Evolutionary conservation across 176 grass and related monocot genomes (phyloP).

Genomic region (Elymus sibiricus): DNA sequence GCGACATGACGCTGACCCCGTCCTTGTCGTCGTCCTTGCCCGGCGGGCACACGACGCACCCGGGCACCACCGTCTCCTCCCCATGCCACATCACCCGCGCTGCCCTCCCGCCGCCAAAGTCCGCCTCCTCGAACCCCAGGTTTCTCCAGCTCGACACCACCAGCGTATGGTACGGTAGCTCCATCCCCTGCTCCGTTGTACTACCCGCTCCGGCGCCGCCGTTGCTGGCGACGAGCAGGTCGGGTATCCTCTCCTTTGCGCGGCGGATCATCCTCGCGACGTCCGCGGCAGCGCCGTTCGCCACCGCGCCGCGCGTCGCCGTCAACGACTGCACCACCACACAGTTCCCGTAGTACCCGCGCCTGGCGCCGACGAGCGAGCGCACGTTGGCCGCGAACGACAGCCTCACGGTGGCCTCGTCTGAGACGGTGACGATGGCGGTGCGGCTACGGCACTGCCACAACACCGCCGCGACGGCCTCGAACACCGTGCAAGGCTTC

Average conservation of each 20-base stretch:
- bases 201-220: too few relatives aligned
- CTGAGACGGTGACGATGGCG: not conserved
- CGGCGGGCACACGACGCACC: too few relatives aligned
- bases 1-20: too few relatives aligned
- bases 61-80: too few relatives aligned
- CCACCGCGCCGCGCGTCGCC: not conserved
- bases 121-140: too few relatives aligned
- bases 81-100: too few relatives aligned
- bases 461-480: not conserved
- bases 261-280: constrained; percentile 13
- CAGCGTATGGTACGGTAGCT: too few relatives aligned
- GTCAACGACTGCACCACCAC: not conserved
- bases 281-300: too few relatives aligned
- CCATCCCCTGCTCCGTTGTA: not conserved
- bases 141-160: too few relatives aligned
- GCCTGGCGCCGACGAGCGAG: not conserved
- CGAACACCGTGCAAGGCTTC: constrained; percentile 6
- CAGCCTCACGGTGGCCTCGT: not conserved
- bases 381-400: constrained; percentile 23
- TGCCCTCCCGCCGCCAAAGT: too few relatives aligned
- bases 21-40: too few relatives aligned
- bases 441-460: constrained; percentile 25
- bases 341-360: constrained; percentile 38
- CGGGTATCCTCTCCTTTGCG: not conserved
- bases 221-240: not conserved